phyloP scores from a whole-genome alignment of 2,329 filamentous ascomycete species.

The Arthrobotrys musiformis region DNA sequence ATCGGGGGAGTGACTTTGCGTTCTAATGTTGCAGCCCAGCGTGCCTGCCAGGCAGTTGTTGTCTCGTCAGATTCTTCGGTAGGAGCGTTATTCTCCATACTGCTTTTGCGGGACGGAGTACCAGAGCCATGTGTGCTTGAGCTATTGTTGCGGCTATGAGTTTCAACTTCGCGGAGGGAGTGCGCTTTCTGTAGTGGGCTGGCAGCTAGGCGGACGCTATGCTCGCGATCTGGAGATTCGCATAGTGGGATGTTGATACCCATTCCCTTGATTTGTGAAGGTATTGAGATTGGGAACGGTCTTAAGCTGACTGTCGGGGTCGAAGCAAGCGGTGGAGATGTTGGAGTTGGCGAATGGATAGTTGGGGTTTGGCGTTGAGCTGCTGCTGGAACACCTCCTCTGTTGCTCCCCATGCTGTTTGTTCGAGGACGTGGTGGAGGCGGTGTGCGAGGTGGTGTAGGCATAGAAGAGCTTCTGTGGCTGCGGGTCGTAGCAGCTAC shows the following conservation, averaged over 20 bases:
- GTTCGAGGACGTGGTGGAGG: slow-evolving; percentile 23
- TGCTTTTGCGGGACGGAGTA: not conserved
- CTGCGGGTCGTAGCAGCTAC: slow-evolving; percentile 8
- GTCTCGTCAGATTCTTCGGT: slow-evolving; percentile 1
- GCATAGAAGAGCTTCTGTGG: slow-evolving; percentile 48
- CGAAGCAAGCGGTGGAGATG: slow-evolving; percentile 26
- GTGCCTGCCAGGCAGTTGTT: slow-evolving; percentile 29
- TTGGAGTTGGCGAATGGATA: slow-evolving; percentile 35
- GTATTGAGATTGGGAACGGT: not conserved
- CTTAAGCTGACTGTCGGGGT: not conserved
- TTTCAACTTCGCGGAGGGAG: slow-evolving; percentile 23
- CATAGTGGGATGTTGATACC: slow-evolving; percentile 54
- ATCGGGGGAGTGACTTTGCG: slow-evolving; percentile 53
- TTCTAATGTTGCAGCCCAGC: slow-evolving; percentile 44
- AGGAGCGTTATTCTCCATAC: not conserved
- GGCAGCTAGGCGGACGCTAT: slow-evolving; percentile 22
- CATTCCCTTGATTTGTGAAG: slow-evolving; percentile 26
- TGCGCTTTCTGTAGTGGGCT: slow-evolving; percentile 30
- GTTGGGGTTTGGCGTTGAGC: slow-evolving; percentile 1
- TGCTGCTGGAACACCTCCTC: not conserved
- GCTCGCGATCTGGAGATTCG: slow-evolving; percentile 48
- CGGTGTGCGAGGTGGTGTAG: slow-evolving; percentile 48
- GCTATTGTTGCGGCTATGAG: slow-evolving; percentile 14
- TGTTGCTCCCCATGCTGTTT: slow-evolving; percentile 41
- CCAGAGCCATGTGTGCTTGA: slow-evolving; percentile 5